Base-by-base conservation (phyloP, 192 early-diverging fungal genomes). In the Linnemannia hyalina region DNA sequence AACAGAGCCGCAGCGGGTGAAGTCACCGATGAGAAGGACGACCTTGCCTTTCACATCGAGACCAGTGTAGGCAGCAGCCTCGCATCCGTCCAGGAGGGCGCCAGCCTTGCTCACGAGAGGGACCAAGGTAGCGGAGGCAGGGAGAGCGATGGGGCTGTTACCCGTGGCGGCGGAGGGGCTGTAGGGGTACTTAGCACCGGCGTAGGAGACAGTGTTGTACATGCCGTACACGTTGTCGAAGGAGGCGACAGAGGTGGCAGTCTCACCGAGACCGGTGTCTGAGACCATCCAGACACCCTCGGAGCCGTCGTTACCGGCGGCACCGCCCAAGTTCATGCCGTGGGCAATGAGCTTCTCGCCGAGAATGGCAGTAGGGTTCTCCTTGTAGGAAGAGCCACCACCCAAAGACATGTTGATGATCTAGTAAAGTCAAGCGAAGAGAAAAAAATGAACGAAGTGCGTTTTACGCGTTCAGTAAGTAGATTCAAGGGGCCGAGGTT, bases 231-330 rank as follows among this genome's bases (percentile, higher is more conserved):
- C 57, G 69, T 91, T 91, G 70, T 91, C 92, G 16, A 94, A 81
- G 47, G 93, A 92, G 22, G 91, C 95, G 41, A 95, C 93, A 26
- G 89, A 88, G 15, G 93, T 77, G 20, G 90, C 91, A 46, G 89
- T 78, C 18, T 74, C 73, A 60, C 75, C 81, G 44, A 78, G 55
- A 77, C 81, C 70, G 22, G 75, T 76, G 46, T 76, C 75, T 22
- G 76, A 72, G 20, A 80, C 79, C 79, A 80, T 80, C 79, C 79
- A 80, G 57, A 68, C 79, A 74, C 79, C 79, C 29, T 79, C 52
- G n/a, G 80, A 54, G 49, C 96, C 96, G 49, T 93, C 91, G 89
- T 97, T 97, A 32, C 97, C 97, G 38, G 89, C 88, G 18, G 96
- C 91, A 36, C 91, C 89, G 52, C 91, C 89, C 32, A 96, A 89